Base-by-base conservation (phyloP, 768 basidiomycete genomes). In the Boletus vinaceobasis region DNA sequence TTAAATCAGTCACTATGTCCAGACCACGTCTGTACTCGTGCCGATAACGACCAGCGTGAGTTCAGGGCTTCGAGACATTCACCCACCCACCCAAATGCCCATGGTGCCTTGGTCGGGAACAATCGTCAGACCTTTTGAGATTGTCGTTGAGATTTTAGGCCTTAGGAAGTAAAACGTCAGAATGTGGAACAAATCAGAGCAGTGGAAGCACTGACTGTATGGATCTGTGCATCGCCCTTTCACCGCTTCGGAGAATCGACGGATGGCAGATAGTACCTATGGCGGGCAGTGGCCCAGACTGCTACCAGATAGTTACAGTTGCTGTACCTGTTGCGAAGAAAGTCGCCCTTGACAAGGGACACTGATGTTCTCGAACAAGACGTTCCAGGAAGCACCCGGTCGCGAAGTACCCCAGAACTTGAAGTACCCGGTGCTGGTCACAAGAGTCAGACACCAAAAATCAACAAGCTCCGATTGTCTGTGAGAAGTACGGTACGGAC, bases 51-150 rank as follows among this genome's bases (percentile, higher is more conserved):
- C 31, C 13, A 50, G 19, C 21, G 50, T 42, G 6, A 50, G 50
- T 17, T 17, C 50, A n/a, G 50, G 39, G 31, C 50, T 50, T 50
- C 40, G 23, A 35, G n/a, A 11, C 50, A 50, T 50, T 50, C 32
- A 23, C 50, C 50, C 31, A 23, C 50, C 50, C 31, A 15, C 26
- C 49, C 49, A 50, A 5, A 50, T 32, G 7, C 36, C 32, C 7
- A 33, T 9, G 32, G 17, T 26, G 21, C 23, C 50, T 15, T 43
- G 31, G 21, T 23, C 32, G 2, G 32, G 19, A 13, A 21, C 1
- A 10, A n/a, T 40, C 3, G 2, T 40, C 14, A 50, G 23, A 33
- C 26, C 19, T 7, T 50, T 42, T 23, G 13, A 32, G 14, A 5
- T 43, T 31, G 9, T 10, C 8, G 2, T 50, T 1, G 11, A 31